Base-by-base conservation (phyloP, 1,284 basidiomycete species). In the Melampsora medusae region DNA sequence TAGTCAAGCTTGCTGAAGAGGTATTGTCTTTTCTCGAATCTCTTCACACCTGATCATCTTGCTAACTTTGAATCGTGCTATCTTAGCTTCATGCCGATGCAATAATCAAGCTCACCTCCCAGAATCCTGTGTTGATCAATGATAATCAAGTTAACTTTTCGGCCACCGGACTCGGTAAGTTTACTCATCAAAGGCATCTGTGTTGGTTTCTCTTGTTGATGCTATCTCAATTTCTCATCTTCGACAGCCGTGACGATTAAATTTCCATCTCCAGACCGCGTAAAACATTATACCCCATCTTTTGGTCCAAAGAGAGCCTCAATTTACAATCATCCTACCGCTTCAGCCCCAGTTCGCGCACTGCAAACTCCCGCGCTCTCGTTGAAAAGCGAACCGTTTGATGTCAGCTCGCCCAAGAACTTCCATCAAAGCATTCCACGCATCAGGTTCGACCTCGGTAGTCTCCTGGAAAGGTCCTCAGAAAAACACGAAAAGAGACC, bases 381-480 rank as follows among this genome's bases (percentile, higher is more conserved):
- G 49, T 14, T 22, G 12, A 62, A 72, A 35, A 72, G 70, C 42
- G 70, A 72, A 56, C 70, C 70, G 4, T 72, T 72, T 50, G 70
- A 66, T 66, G 28, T 50, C 50, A 33, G 59, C 4, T 49, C 50
- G 49, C 61, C 70, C 31, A 35, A 53, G 17, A 12, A 22, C 14
- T 16, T 46, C 14, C 42, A 46, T 46, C 42, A 46, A 46, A 56
- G 22, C 53, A 22, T n/a, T 56, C 53, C 28, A 56, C 53, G 53
- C 14, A 56, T 28, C 19, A 56, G 28, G 28, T 28, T 56, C 19
- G 53, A 56, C 53, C 53, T 28, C 19, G 22, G 22, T 17, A 22
- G 22, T 56, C 28, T 56, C 53, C n/a, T 56, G 6, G 28, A 17
- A 56, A 19, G 19, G 9, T 56, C 22, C 3, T 56, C 53, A 22